Evolutionary conservation across 176 grass and related monocot genomes (phyloP).

Genomic region (Zea luxurians): DNA sequence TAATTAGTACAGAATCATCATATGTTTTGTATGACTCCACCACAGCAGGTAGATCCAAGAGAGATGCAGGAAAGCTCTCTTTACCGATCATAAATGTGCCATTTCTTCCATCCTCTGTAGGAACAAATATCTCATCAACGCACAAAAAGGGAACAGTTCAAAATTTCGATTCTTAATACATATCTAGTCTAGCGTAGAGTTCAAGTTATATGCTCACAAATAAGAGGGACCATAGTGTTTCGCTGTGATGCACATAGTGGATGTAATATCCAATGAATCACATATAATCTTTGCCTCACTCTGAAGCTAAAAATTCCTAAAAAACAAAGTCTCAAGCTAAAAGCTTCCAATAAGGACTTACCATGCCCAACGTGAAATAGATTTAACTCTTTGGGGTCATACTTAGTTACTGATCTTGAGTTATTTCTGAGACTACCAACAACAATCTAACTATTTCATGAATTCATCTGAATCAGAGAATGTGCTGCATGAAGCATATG

Average conservation of each 20-base stretch:
- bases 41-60: conserved; percentile 78
- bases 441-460: conserved; percentile 6
- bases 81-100: conserved; percentile 85
- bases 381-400: background rate
- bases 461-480: background rate
- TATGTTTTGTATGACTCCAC: conserved; percentile 95
- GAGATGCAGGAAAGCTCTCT: conserved; percentile 72
- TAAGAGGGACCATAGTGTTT: background rate
- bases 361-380: background rate
- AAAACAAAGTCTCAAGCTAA: background rate
- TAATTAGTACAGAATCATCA: conserved; percentile 83
- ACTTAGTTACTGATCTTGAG: too few relatives aligned
- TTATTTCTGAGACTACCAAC: background rate
- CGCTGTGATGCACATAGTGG: background rate
- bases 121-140: background rate
- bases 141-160: background rate
- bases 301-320: background rate
- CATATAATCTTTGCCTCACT: background rate
- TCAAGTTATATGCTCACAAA: conserved; percentile 1
- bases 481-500: background rate
- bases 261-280: too few relatives aligned
- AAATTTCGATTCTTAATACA: conserved; percentile 11
- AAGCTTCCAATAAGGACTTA: background rate
- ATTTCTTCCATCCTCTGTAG: conserved; percentile 85
- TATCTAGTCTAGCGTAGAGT: background rate